Conservation (phyloP, 345 rosid genomes). For the Aurinia saxatilis region DNA sequence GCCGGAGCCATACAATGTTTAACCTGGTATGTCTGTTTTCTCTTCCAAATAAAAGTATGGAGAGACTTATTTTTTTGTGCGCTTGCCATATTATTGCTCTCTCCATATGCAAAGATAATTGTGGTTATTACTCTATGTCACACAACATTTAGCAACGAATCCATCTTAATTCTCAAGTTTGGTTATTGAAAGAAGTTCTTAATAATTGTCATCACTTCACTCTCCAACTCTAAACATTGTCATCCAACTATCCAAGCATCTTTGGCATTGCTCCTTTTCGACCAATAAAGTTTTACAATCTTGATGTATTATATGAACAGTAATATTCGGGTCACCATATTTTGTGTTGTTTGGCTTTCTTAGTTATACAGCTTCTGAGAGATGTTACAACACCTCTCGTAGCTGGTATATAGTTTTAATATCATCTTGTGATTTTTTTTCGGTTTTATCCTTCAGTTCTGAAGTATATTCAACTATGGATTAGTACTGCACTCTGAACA, state of each 20-base stretch:
- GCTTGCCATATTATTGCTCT: background rate
- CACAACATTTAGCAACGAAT: background rate
- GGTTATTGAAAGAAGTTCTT: background rate
- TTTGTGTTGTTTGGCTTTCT: background rate
- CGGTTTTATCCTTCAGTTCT: background rate
- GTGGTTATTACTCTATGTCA: background rate
- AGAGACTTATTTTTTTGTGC: slow-evolving; percentile 14
- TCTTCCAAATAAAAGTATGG: slow-evolving; percentile 3
- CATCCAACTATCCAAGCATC: background rate
- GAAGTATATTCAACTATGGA: background rate
- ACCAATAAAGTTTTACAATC: background rate
- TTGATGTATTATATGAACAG: background rate
- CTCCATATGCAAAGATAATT: background rate
- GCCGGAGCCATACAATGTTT: slow-evolving; percentile 98
- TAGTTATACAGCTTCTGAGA: background rate
- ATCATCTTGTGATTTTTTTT: slow-evolving; percentile 13
- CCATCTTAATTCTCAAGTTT: background rate
- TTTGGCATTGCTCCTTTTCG: background rate
- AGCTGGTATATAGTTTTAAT: slow-evolving; percentile 61
- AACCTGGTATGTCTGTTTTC: slow-evolving; percentile 66
- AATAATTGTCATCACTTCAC: background rate
- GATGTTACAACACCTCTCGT: slow-evolving; percentile 47
- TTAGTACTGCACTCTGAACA: no score
- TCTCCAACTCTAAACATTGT: background rate
- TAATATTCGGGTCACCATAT: background rate